Evolutionary conservation across 2,329 filamentous ascomycete species (phyloP), one percentile per base, ranked within the genome.

Genomic region (Talaromyces sp.): DNA sequence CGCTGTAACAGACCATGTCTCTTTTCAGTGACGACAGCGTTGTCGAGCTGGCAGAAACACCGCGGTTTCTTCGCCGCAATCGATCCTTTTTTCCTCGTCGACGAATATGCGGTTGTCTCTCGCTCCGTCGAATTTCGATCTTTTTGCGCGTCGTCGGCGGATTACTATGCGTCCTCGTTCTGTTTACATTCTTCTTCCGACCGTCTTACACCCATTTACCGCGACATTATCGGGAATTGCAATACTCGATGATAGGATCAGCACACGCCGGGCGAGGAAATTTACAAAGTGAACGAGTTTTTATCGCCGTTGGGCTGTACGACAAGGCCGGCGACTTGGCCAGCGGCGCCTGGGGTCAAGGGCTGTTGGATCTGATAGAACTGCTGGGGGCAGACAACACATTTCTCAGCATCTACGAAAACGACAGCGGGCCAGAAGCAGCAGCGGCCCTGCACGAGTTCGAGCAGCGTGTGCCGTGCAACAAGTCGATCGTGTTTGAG

Each of bases 361-460:
- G 81, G 26, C 70, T 92, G 0, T 69, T 87, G 46, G 76, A 84
- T 21, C 73, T 92, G 58, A 81, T 91, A 32, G 78, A 89, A 55
- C 70, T 89, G 31, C 77, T 92, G 41, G 89, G 89, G 0, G 80
- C 81, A 14, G 77, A 87, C 38, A 89, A 90, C 67, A 85, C 88
- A 2, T 89, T 86, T 68, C 73, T 92, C 58, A 89, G 87, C 71
- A 83, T 92, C 32, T 91, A 90, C 71, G 89, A 90, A 69, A 89
- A 89, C 67, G 85, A 89, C 68, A 84, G 87, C 32, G 86, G 86
- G 1, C 74, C 79, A 1, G 74, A 78, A 31, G 86, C 85, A 17
- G 78, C 78, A 60, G 71, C 75, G 35, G 85, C 87, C 0, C 75
- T 91, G 58, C 67, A 64, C 17, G 71, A 76, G 2, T 80, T 91